Evolutionary conservation across 495 filamentous ascomycete genomes (phyloP).

Genomic region (Oidiodendron maius): DNA sequence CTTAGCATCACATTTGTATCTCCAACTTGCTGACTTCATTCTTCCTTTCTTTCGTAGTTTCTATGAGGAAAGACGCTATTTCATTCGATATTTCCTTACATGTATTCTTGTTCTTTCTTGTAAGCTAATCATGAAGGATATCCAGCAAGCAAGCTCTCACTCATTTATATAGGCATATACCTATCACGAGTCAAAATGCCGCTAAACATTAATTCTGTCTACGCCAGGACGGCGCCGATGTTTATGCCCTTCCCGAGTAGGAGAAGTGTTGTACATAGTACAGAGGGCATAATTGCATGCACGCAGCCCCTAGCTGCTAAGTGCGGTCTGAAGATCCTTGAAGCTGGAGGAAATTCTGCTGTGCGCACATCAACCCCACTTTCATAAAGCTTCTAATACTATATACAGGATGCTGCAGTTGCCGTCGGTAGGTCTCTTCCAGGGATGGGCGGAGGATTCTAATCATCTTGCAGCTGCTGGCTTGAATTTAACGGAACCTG

Average conservation of each 20-base stretch:
- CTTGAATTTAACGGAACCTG: constrained; percentile 89
- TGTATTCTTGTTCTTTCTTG: too few species aligned
- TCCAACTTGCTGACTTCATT: background rate
- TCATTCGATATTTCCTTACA: too few species aligned
- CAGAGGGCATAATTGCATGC: constrained; percentile 86
- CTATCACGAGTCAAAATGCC: constrained; percentile 36
- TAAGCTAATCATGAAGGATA: too few species aligned
- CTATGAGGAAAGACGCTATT: too few species aligned
- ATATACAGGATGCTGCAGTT: constrained; percentile 78
- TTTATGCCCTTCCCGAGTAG: constrained; percentile 73
- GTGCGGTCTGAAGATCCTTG: constrained; percentile 77
- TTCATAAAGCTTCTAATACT: constrained; percentile 3
- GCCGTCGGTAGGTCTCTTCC: constrained; percentile 55
- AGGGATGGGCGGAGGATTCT: background rate
- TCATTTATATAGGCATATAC: constrained; percentile 1
- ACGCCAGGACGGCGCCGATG: constrained; percentile 52
- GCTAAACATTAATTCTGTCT: constrained; percentile 54
- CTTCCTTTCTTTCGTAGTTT: background rate
- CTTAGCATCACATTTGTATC: background rate
- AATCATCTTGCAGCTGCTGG: constrained; percentile 56
- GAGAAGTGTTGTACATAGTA: constrained; percentile 87
- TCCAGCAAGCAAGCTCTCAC: too few species aligned
- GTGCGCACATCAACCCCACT: constrained; percentile 42
- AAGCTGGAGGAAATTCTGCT: constrained; percentile 87
- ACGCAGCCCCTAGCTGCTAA: constrained; percentile 87